phyloP scores from a whole-genome alignment of 1,284 basidiomycete genomes.

The Takashimella tepidaria region DNA sequence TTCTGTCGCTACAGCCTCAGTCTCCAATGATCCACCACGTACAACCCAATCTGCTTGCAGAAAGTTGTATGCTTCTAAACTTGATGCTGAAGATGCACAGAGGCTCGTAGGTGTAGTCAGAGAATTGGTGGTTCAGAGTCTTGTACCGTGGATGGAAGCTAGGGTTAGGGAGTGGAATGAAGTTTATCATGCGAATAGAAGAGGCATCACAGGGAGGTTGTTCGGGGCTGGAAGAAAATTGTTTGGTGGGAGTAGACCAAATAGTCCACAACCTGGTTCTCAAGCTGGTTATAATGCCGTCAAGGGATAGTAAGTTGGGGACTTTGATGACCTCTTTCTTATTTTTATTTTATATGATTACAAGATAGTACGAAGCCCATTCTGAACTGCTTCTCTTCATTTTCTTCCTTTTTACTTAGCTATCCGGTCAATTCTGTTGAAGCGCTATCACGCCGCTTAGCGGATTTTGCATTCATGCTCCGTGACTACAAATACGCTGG shows the following conservation, averaged over 20 bases:
- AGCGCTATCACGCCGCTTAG: conserved; percentile 60
- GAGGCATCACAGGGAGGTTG: conserved; percentile 81
- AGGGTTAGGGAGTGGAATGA: conserved; percentile 93
- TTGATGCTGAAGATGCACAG: conserved; percentile 73
- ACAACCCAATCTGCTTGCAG: conserved; percentile 17
- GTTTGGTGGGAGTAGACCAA: conserved; percentile 47
- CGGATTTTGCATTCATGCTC: conserved; percentile 90
- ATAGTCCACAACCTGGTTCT: conserved; percentile 33
- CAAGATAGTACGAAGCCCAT: too few relatives aligned
- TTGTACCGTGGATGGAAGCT: conserved; percentile 95
- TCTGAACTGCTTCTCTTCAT: too few relatives aligned
- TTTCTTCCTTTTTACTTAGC: conserved; percentile 41
- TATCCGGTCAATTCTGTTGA: conserved; percentile 50
- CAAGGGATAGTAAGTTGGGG: conserved; percentile 46
- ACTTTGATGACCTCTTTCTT: too few relatives aligned
- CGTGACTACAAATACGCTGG: conserved; percentile 83
- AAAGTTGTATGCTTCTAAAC: conserved; percentile 42
- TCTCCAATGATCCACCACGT: conserved; percentile 14
- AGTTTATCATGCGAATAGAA: conserved; percentile 73
- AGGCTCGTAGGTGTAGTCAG: conserved; percentile 75
- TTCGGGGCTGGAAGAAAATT: conserved; percentile 63
- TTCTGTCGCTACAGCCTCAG: conserved; percentile 17
- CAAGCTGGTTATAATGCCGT: conserved; percentile 37
- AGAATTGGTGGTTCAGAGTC: conserved; percentile 83
- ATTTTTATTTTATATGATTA: conserved; percentile 42